Evolutionary conservation across 2,329 filamentous ascomycete genomes (phyloP), one percentile per base, ranked within the genome.

Genomic region (Fusarium sublunatum): DNA sequence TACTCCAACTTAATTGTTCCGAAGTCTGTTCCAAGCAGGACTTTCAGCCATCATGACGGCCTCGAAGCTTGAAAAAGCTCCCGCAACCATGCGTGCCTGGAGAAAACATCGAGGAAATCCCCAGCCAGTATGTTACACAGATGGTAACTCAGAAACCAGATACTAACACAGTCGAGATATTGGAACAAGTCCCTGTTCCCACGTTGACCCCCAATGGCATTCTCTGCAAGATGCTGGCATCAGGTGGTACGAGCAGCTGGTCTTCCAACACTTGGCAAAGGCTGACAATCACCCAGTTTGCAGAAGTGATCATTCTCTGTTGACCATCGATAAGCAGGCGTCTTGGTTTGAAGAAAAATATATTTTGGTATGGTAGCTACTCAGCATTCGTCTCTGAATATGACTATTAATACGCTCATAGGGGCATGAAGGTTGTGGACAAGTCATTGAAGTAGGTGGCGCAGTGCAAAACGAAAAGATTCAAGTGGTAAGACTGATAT

Each of bases 61-160:
- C 0, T n/a, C n/a, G 1, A 15, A 38, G 7, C 8, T 28, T 7
- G 50, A 48, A 15, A 32, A 22, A 22, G 6, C 43, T 1, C 43
- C 58, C 12, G 12, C 34, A 8, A 72, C 72, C 3, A 77, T 77
- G 75, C 61, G 65, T 42, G 75, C 73, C 1, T 77, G 75, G 75
- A 69, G 72, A 35, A 76, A 76, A 54, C 71, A 76, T 43, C 68
- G 59, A 49, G 75, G 74, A 39, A 71, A 67, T 28, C 67, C 66
- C 2, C 59, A 56, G 6, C 61, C 61, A 25, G 61, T 64, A 58
- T 2, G 24, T 12, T 1, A 5, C 1, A 11, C 2, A 1, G 4
- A 2, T 2, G 5, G 0, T 9, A 8, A 9, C 3, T 10, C 11
- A 32, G 8, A 11, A 5, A n/a, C 3, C 0, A 2, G 2, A n/a